Conservation (phyloP, 2,329 filamentous ascomycete genomes). For the Penicillium sp. region DNA sequence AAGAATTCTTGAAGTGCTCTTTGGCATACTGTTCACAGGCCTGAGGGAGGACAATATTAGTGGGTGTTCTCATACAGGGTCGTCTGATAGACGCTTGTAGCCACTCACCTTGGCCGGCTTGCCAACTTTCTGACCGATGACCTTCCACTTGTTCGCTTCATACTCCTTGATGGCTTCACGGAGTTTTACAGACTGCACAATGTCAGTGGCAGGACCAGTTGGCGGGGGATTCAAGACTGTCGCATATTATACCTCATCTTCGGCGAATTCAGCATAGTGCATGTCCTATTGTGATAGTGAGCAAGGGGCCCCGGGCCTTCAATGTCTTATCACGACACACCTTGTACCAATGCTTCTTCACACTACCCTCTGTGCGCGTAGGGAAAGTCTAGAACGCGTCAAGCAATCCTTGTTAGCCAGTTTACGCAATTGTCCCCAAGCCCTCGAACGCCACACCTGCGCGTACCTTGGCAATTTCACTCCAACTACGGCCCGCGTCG, state of each 20-base stretch:
- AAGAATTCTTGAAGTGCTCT: slow-evolving; percentile 69
- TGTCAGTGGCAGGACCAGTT: slow-evolving; percentile 11
- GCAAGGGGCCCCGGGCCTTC: neutral
- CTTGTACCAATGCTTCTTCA: slow-evolving; percentile 99
- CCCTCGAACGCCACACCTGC: neutral
- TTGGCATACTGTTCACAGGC: slow-evolving; percentile 92
- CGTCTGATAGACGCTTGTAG: neutral
- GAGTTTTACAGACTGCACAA: slow-evolving; percentile 50
- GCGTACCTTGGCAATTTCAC: slow-evolving; percentile 90
- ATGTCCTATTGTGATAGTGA: slow-evolving; percentile 66
- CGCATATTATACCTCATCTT: slow-evolving; percentile 71
- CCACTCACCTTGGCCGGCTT: slow-evolving; percentile 83
- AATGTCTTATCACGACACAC: slow-evolving; percentile 45
- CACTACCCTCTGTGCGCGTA: slow-evolving; percentile 87
- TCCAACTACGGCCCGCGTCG: slow-evolving; percentile 91
- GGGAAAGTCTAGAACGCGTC: slow-evolving; percentile 70
- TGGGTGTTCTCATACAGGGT: slow-evolving; percentile 22
- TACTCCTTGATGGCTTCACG: slow-evolving; percentile 97
- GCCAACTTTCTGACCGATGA: slow-evolving; percentile 91
- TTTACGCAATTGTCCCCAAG: neutral
- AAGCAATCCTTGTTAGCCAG: slow-evolving; percentile 7
- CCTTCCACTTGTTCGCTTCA: slow-evolving; percentile 98
- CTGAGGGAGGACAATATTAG: slow-evolving; percentile 51
- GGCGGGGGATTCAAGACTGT: neutral
- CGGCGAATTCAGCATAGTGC: slow-evolving; percentile 98